These are phyloP conservation scores for Phytophthora macrochlamydospora DNA, from an alignment of 352 stramenopile genomes.

Conservation along the genomic window DNA sequence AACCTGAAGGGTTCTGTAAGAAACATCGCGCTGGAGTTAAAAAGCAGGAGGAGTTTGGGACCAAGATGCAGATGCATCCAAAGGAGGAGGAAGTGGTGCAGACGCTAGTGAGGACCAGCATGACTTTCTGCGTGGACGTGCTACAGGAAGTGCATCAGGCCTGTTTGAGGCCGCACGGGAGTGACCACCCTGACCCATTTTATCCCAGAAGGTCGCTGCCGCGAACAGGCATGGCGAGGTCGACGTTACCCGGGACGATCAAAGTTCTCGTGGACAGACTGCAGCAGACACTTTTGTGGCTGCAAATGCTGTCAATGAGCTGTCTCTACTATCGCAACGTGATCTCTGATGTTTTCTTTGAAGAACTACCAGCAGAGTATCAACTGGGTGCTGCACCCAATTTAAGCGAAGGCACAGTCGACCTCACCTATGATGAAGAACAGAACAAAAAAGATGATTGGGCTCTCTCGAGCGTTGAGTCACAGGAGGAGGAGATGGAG, in stretches of 20 bases:
- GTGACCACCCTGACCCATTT: constrained; percentile 40
- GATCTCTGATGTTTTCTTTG: constrained; percentile 62
- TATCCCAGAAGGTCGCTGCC: constrained; percentile 41
- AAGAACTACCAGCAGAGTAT: constrained; percentile 58
- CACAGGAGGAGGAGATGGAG: constrained; percentile 20
- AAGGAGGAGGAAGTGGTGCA: constrained; percentile 51
- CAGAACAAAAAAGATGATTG: constrained; percentile 8
- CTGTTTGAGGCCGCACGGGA: constrained; percentile 43
- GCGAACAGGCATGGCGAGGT: constrained; percentile 45
- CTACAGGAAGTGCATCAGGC: constrained; percentile 60
- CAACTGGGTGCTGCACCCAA: constrained; percentile 31
- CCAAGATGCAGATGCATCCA: constrained; percentile 35
- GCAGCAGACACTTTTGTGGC: constrained; percentile 63
- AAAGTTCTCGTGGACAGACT: constrained; percentile 65
- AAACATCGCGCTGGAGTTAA: constrained; percentile 42
- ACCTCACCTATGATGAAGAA: constrained; percentile 20
- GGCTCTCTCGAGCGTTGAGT: constrained; percentile 9
- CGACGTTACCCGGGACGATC: constrained; percentile 46
- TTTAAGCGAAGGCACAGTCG: neutral
- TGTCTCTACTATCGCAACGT: constrained; percentile 72
- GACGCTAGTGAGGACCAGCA: constrained; percentile 43
- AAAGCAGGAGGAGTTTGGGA: constrained; percentile 1
- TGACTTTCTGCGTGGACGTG: constrained; percentile 67
- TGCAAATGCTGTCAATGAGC: constrained; percentile 76
- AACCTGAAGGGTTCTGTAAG: constrained; percentile 79